Evolutionary conservation across 2,329 filamentous ascomycete genomes (phyloP).

Genomic region (Trichoderma oligosporum): DNA sequence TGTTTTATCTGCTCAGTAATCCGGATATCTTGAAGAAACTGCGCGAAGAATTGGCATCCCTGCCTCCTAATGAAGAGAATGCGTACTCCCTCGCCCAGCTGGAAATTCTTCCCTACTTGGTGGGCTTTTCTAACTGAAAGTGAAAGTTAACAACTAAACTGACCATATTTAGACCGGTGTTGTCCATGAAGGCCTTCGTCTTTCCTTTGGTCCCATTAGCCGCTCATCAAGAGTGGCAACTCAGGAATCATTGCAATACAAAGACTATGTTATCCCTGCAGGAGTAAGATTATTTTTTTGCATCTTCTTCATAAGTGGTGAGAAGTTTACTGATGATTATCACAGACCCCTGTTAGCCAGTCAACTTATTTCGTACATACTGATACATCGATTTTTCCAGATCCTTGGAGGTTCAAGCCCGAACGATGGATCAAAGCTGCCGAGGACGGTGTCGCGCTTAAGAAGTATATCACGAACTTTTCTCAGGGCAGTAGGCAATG

Average conservation of each 20-base stretch:
- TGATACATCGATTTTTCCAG: conserved; percentile 25
- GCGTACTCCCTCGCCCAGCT: conserved; percentile 16
- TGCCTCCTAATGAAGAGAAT: conserved; percentile 9
- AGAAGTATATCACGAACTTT: conserved; percentile 21
- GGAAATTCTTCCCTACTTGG: conserved; percentile 20
- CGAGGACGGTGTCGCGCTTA: conserved; percentile 7
- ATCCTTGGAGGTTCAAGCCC: conserved; percentile 26
- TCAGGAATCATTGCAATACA: conserved; percentile 29
- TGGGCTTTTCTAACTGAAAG: not conserved
- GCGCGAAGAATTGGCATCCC: conserved; percentile 11
- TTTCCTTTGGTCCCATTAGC: conserved; percentile 19
- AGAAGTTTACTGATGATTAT: not conserved
- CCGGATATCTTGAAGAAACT: conserved; percentile 11
- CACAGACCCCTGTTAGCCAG: conserved; percentile 24
- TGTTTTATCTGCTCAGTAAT: conserved; percentile 20
- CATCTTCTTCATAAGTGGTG: not conserved
- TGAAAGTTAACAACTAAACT: not conserved
- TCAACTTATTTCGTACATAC: conserved; percentile 24
- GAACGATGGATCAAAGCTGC: conserved; percentile 27
- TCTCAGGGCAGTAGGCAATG: conserved; percentile 23
- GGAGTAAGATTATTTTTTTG: conserved; percentile 24
- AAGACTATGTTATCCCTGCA: conserved; percentile 32
- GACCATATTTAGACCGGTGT: conserved; percentile 15
- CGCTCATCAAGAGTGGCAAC: conserved; percentile 30
- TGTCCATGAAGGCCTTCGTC: conserved; percentile 21